A percentile compares a stretch with the other conserved stretches of the same genome.
phyloP scores from a whole-genome alignment of 768 basidiomycete genomes.

The Tephrocybe sp. region DNA sequence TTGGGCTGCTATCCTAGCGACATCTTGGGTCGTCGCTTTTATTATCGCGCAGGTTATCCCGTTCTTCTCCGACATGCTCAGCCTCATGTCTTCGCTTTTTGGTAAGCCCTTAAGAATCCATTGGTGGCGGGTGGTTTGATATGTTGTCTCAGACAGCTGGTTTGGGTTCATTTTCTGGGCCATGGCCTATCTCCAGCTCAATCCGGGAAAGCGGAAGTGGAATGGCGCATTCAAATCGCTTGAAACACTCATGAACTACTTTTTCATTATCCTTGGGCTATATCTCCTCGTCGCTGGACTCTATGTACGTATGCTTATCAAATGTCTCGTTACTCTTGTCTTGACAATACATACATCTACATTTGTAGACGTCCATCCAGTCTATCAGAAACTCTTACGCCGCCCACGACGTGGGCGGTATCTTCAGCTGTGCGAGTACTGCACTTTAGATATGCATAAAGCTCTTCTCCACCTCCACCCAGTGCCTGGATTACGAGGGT shows the following conservation, averaged over 20 bases:
- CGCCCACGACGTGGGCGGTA: conserved; percentile 25
- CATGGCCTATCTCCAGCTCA: conserved; percentile 40
- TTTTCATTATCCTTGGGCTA: conserved; percentile 34
- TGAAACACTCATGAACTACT: conserved; percentile 39
- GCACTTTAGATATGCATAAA: conserved; percentile 26
- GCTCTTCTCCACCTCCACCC: too few species aligned
- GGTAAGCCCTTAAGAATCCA: conserved; percentile 26
- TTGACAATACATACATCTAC: too few species aligned
- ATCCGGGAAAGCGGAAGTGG: conserved; percentile 36
- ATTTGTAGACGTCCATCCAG: conserved; percentile 31
- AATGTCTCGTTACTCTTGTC: neutral
- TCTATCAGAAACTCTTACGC: conserved; percentile 34
- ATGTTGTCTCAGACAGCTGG: conserved; percentile 24
- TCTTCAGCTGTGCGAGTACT: conserved; percentile 36
- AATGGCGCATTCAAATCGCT: conserved; percentile 25
- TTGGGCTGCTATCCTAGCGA: conserved; percentile 31
- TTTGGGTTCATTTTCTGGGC: conserved; percentile 47
- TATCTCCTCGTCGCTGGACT: conserved; percentile 39
- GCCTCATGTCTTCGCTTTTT: conserved; percentile 42
- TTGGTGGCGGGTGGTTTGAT: neutral
- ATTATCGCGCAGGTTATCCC: conserved; percentile 35
- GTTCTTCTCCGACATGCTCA: conserved; percentile 40
- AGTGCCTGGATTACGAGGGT: too few species aligned
- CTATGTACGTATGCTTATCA: conserved; percentile 38
- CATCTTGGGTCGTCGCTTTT: conserved; percentile 33